These are phyloP conservation scores for Ajuga chamaepitys DNA, from an alignment of 257 asterid species.

Conservation along the genomic window DNA sequence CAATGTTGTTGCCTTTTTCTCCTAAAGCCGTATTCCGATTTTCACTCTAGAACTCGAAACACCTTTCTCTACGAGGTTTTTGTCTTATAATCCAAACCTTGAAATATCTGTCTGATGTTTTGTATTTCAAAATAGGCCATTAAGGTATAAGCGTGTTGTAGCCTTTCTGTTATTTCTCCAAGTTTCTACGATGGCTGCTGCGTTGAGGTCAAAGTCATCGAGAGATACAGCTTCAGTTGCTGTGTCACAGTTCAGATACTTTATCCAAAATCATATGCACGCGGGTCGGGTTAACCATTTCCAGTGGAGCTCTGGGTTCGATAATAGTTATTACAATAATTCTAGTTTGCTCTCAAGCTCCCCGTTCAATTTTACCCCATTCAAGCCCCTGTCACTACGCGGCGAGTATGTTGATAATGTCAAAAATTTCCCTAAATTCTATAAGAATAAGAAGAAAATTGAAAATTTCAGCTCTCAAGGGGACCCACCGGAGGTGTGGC, in stretches of 20 bases:
- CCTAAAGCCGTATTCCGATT: slow-evolving; percentile 13
- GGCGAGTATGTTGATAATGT: slow-evolving; percentile 37
- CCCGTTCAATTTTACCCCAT: slow-evolving; percentile 40
- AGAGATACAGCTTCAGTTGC: slow-evolving; percentile 57
- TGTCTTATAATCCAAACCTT: neutral
- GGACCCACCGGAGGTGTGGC: slow-evolving; percentile 99
- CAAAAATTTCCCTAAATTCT: slow-evolving; percentile 20
- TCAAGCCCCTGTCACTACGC: slow-evolving; percentile 41
- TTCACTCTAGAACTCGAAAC: slow-evolving; percentile 11
- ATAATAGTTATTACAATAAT: slow-evolving; percentile 7
- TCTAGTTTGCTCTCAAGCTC: slow-evolving; percentile 30
- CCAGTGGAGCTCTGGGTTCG: slow-evolving; percentile 45
- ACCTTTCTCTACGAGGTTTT: slow-evolving; percentile 13
- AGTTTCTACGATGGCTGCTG: slow-evolving; percentile 69
- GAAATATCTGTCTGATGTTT: neutral
- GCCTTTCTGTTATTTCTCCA: neutral
- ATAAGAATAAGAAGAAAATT: slow-evolving; percentile 23
- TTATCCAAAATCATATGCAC: slow-evolving; percentile 48
- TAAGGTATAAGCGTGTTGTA: slow-evolving; percentile 3
- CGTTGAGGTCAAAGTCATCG: slow-evolving; percentile 77
- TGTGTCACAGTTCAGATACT: slow-evolving; percentile 66
- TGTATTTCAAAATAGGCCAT: slow-evolving; percentile 4
- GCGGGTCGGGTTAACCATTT: slow-evolving; percentile 44
- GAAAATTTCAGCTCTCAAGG: slow-evolving; percentile 55
- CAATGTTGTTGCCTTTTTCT: neutral